A percentile compares a stretch with the other conserved stretches of the same genome.
These are phyloP conservation scores for Talaromyces sp. DNA, from an alignment of 2,329 filamentous ascomycete species.

Conservation along the genomic window DNA sequence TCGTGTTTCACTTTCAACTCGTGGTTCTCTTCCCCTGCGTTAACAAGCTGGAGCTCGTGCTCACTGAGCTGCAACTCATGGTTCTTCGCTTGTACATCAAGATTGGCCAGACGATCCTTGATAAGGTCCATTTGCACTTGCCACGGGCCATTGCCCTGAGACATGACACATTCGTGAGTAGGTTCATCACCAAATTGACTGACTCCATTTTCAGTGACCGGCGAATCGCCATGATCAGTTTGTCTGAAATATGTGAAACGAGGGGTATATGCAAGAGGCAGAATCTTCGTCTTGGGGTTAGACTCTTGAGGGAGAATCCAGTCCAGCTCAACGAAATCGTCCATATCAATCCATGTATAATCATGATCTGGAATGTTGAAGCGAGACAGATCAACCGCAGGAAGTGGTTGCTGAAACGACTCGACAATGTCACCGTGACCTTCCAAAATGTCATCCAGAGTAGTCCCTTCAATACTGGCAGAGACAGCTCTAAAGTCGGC, in stretches of 20 bases:
- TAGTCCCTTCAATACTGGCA: constrained; percentile 79
- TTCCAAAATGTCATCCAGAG: constrained; percentile 67
- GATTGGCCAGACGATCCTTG: constrained; percentile 70
- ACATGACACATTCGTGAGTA: constrained; percentile 95
- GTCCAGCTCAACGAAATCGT: constrained; percentile 96
- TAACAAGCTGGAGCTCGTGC: constrained; percentile 63
- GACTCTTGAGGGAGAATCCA: constrained; percentile 90
- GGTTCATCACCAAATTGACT: constrained; percentile 91
- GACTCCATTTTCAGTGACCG: constrained; percentile 70
- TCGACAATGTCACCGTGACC: constrained; percentile 57
- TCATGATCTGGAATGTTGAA: constrained; percentile 97
- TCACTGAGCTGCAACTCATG: constrained; percentile 73
- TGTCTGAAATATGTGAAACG: constrained; percentile 96
- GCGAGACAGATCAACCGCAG: constrained; percentile 66
- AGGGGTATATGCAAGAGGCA: constrained; percentile 89
- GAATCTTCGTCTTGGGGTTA: constrained; percentile 88
- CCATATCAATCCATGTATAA: constrained; percentile 97
- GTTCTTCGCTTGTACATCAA: constrained; percentile 72
- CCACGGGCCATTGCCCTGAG: constrained; percentile 80
- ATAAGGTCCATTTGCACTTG: constrained; percentile 85
- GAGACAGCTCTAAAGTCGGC: constrained; percentile 93
- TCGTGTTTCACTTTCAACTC: constrained; percentile 45
- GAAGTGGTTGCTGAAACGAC: constrained; percentile 52
- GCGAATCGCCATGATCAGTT: constrained; percentile 80
- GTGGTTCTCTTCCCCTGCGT: constrained; percentile 52